Conservation (phyloP, 345 rosid genomes). For the Eucalyptus guilfoylei region DNA sequence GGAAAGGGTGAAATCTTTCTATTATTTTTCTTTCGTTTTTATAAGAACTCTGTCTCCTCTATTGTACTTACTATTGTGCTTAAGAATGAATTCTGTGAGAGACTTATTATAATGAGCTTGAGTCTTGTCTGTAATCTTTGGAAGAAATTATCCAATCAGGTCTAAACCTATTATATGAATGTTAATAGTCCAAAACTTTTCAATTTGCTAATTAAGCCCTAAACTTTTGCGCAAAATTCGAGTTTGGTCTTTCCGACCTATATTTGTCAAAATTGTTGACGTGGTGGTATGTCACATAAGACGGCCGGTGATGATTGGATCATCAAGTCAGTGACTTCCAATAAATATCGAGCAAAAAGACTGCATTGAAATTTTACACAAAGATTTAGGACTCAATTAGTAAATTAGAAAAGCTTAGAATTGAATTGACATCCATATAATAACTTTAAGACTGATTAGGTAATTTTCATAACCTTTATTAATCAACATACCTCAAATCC, state of each 20-base stretch:
- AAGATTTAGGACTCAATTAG: background rate
- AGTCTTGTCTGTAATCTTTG: background rate
- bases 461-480: background rate
- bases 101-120: background rate
- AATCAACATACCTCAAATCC: background rate
- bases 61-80: background rate
- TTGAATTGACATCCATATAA: background rate
- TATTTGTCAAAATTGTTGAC: rapidly evolving
- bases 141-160: background rate
- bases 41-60: background rate
- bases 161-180: background rate
- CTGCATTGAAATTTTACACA: background rate
- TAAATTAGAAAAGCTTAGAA: background rate
- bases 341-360: background rate
- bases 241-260: background rate
- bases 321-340: background rate
- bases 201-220: background rate
- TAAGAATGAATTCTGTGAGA: background rate
- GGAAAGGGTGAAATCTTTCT: background rate
- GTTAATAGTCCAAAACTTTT: background rate
- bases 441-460: background rate
- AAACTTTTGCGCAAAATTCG: background rate
- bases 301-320: background rate
- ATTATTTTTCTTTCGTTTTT: background rate
- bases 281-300: background rate